These are phyloP conservation scores for Halophytophthora polymorphica DNA, from an alignment of 352 stramenopile genomes.

Conservation along the genomic window DNA sequence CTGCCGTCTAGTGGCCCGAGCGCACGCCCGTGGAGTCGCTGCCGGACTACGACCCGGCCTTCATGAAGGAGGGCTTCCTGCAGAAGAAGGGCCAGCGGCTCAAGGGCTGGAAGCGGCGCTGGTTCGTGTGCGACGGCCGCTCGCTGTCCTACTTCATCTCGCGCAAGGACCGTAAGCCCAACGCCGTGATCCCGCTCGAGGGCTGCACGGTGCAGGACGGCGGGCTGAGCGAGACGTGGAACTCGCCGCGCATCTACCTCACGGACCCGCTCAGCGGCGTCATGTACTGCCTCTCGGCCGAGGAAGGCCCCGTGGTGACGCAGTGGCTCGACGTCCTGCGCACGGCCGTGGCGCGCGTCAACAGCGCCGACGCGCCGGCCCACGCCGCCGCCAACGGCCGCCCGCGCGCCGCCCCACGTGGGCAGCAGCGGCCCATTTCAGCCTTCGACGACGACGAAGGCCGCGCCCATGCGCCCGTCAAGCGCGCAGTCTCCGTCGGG, in stretches of 20 bases:
- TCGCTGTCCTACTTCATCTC: conserved; percentile 84
- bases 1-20: conserved; percentile 39
- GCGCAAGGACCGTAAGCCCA: conserved; percentile 76
- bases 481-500: conserved; percentile 19
- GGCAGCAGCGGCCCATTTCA: conserved; percentile 10
- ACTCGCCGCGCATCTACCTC: conserved; percentile 82
- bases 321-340: conserved; percentile 71
- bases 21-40: conserved; percentile 55
- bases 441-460: conserved; percentile 23
- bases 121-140: conserved; percentile 83
- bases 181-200: conserved; percentile 78
- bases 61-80: conserved; percentile 82
- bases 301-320: conserved; percentile 66
- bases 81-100: conserved; percentile 84
- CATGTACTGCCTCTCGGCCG: conserved; percentile 80
- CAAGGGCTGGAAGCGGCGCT: conserved; percentile 81
- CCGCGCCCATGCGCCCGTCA: conserved; percentile 10
- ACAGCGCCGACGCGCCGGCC: conserved; percentile 2
- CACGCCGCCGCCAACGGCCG: conserved; percentile 1
- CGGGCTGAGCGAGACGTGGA: conserved; percentile 82
- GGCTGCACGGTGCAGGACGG: conserved; percentile 79
- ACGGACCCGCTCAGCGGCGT: conserved; percentile 68
- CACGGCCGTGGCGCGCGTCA: conserved; percentile 42
- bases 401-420: conserved; percentile 1
- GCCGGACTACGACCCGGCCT: conserved; percentile 47